Evolutionary conservation across 2,329 filamentous ascomycete genomes (phyloP).

Genomic region (Cordyceps farinosa): DNA sequence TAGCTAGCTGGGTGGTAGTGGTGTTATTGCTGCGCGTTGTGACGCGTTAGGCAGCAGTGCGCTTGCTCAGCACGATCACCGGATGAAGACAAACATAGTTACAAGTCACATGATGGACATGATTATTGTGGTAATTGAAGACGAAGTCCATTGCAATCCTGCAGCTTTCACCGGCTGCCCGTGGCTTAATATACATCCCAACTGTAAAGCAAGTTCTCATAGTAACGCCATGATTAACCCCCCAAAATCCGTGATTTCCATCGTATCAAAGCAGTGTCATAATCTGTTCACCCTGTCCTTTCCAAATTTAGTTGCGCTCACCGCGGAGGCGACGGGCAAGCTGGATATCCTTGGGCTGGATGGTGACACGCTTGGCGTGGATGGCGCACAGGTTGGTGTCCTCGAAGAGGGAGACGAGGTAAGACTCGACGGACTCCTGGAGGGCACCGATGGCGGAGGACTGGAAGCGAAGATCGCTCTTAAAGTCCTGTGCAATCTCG

Average conservation of each 20-base stretch:
- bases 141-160: constrained; percentile 32
- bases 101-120: neutral
- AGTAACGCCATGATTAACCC: constrained; percentile 46
- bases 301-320: constrained; percentile 70
- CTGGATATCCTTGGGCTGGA: constrained; percentile 97
- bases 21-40: too few species aligned
- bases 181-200: constrained; percentile 42
- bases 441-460: constrained; percentile 95
- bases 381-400: constrained; percentile 82
- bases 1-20: too few species aligned
- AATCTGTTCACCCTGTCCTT: constrained; percentile 31
- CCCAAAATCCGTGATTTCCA: constrained; percentile 35
- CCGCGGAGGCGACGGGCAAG: constrained; percentile 92
- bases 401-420: constrained; percentile 96
- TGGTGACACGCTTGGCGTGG: constrained; percentile 98
- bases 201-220: constrained; percentile 38
- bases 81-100: too few species aligned
- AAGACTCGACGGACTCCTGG: constrained; percentile 98
- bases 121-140: neutral
- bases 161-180: constrained; percentile 34
- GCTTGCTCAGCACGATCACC: too few species aligned
- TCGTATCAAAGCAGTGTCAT: constrained; percentile 41
- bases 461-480: constrained; percentile 95
- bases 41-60: too few species aligned
- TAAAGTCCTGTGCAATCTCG: constrained; percentile 95